Evolutionary conservation across 2,329 filamentous ascomycete genomes (phyloP), one percentile per base, ranked within the genome.

Genomic region (Nigrospora sphaerica): DNA sequence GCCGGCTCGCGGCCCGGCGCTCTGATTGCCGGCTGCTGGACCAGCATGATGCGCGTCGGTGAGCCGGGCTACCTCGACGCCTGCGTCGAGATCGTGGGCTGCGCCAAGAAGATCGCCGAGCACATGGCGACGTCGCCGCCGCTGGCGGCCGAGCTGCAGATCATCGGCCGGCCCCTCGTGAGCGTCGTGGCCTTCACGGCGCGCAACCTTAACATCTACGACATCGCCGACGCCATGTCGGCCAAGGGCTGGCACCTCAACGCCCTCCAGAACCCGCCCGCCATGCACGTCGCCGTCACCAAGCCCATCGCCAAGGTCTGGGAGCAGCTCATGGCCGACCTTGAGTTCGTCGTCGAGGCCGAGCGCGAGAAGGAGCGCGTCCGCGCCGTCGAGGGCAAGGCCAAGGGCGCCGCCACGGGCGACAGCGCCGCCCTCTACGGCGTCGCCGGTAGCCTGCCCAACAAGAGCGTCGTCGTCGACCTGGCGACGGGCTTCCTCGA

Each of bases 1-100:
- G 92, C 93, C 1, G 93, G 93, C 6, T 95, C 88, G 1, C 83
- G 93, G 1, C 92, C 93, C 0, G 93, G 93, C 40, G 91, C 93
- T 2, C 75, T 98, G 46, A 98, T 98, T 54, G 93, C 93, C 1
- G 92, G 88, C 41, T 95, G 91, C 74, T 98, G 95, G 93, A 84
- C 91, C 2, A 89, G 83, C 65, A 74, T 98, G 61, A 91, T 98
- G 85, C 81, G 76, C 44, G 80, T 95, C 31, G 93, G 93, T 52
- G 88, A 95, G 66, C 73, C 79, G 28, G 93, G 93, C 6, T 98
- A 98, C 67, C 77, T 95, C 28, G 82, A 88, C 51, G 83, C 89
- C 7, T 96, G 91, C 66, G 81, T 85, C 60, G 81, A 86, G 62
- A 97, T 98, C 56, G 88, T 98, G 6, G 88, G 88, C 50, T 80